phyloP scores from a whole-genome alignment of 2,329 filamentous ascomycete genomes.

The Monilinia polystroma region DNA sequence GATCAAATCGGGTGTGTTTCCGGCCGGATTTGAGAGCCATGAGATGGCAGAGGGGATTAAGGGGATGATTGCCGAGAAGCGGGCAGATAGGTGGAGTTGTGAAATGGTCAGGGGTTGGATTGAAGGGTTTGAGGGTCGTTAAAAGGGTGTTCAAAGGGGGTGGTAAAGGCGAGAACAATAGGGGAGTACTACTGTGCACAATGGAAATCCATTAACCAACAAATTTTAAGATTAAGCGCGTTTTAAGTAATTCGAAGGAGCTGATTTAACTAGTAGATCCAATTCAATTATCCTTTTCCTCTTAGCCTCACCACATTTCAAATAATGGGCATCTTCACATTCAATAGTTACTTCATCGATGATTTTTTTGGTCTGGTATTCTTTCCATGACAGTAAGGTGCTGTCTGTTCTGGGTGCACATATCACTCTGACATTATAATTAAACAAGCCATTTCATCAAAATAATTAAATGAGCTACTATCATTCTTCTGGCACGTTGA shows the following conservation, averaged over 20 bases:
- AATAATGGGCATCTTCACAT: background rate
- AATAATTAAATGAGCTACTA: too few species aligned
- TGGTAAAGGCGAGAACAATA: background rate
- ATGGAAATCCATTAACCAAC: too few species aligned
- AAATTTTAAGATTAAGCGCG: background rate
- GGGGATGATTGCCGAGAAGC: conserved; percentile 28
- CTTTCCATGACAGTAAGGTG: too few species aligned
- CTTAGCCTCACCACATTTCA: background rate
- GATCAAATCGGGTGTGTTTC: conserved; percentile 36
- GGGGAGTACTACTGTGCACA: background rate
- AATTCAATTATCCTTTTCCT: background rate
- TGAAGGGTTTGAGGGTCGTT: background rate
- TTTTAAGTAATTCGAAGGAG: background rate
- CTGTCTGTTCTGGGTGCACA: too few species aligned
- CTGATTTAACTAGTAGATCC: background rate
- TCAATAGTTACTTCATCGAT: background rate
- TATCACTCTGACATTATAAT: too few species aligned
- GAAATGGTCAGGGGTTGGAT: conserved; percentile 31
- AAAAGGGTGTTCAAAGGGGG: background rate
- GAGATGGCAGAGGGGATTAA: conserved; percentile 34
- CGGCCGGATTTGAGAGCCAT: conserved; percentile 32
- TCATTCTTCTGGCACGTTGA: too few species aligned
- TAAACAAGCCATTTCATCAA: too few species aligned
- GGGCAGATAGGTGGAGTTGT: conserved; percentile 31
- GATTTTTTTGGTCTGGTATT: too few species aligned